Percentiles rank a stretch among this genome's conserved stretches.
phyloP scores from a whole-genome alignment of 805 yeast genomes.

The Isabelozyma rhagii region DNA sequence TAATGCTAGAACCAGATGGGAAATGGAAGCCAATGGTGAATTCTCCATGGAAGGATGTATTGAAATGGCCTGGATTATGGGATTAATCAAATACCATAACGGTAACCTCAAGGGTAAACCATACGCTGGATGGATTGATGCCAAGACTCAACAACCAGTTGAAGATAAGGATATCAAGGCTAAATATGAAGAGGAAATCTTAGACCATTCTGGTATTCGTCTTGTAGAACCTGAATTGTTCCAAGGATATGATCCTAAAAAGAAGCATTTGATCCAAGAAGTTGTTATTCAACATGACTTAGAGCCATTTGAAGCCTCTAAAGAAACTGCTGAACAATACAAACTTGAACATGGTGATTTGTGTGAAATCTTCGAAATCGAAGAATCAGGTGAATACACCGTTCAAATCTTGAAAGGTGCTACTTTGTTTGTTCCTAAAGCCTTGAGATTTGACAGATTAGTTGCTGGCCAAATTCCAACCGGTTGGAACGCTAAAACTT shows the following conservation, averaged over 20 bases:
- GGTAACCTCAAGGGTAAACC: slow-evolving; percentile 87
- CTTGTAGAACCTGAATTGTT: slow-evolving; percentile 94
- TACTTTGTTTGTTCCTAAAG: slow-evolving; percentile 85
- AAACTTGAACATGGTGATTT: slow-evolving; percentile 90
- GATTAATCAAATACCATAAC: slow-evolving; percentile 90
- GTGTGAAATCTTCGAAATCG: slow-evolving; percentile 86
- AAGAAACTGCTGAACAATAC: slow-evolving; percentile 94
- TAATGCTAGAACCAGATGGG: slow-evolving; percentile 98
- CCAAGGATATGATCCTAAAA: slow-evolving; percentile 89
- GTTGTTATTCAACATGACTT: slow-evolving; percentile 94
- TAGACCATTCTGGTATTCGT: slow-evolving; percentile 95
- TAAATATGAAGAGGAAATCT: slow-evolving; percentile 84
- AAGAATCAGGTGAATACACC: slow-evolving; percentile 88
- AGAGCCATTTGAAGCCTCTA: slow-evolving; percentile 92
- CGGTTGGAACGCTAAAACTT: slow-evolving; percentile 95
- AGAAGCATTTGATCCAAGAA: slow-evolving; percentile 92
- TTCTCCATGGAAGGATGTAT: slow-evolving; percentile 96
- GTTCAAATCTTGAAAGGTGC: slow-evolving; percentile 94
- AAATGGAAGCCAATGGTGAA: slow-evolving; percentile 94
- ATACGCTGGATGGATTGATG: slow-evolving; percentile 96
- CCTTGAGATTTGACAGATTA: slow-evolving; percentile 68
- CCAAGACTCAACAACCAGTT: slow-evolving; percentile 87
- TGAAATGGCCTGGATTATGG: slow-evolving; percentile 99
- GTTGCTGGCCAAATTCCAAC: slow-evolving; percentile 95
- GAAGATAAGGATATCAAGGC: slow-evolving; percentile 92